phyloP scores from a whole-genome alignment of 2,329 filamentous ascomycete genomes.

The Neofusicoccum cordaticola region DNA sequence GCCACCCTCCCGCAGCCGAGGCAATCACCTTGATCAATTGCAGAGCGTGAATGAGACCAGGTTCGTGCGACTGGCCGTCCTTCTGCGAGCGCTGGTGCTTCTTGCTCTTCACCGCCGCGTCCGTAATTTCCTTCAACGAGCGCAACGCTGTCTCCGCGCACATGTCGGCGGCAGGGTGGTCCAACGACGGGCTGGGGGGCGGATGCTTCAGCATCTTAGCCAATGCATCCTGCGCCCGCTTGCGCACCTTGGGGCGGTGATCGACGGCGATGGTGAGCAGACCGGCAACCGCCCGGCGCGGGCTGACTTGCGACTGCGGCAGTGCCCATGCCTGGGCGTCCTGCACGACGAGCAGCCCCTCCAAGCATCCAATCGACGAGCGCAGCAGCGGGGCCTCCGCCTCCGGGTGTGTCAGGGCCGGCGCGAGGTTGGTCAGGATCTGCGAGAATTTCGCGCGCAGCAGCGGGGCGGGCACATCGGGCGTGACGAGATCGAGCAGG shows the following conservation, averaged over 20 bases:
- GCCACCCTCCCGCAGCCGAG: slow-evolving; percentile 86
- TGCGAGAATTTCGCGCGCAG: slow-evolving; percentile 93
- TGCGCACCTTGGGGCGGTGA: slow-evolving; percentile 87
- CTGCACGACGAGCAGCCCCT: slow-evolving; percentile 86
- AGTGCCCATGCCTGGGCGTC: slow-evolving; percentile 86
- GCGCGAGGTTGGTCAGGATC: slow-evolving; percentile 82
- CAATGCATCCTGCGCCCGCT: slow-evolving; percentile 86
- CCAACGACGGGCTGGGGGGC: slow-evolving; percentile 85
- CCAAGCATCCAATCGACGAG: slow-evolving; percentile 87
- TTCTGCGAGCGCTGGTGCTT: slow-evolving; percentile 51
- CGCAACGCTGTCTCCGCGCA: slow-evolving; percentile 87
- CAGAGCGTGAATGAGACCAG: slow-evolving; percentile 83
- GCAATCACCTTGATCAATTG: slow-evolving; percentile 91
- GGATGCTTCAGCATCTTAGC: slow-evolving; percentile 78
- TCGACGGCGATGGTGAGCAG: slow-evolving; percentile 83
- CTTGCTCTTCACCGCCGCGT: slow-evolving; percentile 69
- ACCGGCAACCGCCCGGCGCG: slow-evolving; percentile 81
- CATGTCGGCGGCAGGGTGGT: slow-evolving; percentile 94
- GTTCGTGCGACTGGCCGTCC: slow-evolving; percentile 64
- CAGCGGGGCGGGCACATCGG: slow-evolving; percentile 77
- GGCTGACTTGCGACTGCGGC: slow-evolving; percentile 76
- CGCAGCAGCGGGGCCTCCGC: slow-evolving; percentile 83
- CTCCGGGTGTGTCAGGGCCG: slow-evolving; percentile 73
- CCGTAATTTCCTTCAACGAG: slow-evolving; percentile 73
- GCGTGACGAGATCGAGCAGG: slow-evolving; percentile 87